Evolutionary conservation across 805 yeast genomes (phyloP).

Genomic region (Yamadazyma insecticola): DNA sequence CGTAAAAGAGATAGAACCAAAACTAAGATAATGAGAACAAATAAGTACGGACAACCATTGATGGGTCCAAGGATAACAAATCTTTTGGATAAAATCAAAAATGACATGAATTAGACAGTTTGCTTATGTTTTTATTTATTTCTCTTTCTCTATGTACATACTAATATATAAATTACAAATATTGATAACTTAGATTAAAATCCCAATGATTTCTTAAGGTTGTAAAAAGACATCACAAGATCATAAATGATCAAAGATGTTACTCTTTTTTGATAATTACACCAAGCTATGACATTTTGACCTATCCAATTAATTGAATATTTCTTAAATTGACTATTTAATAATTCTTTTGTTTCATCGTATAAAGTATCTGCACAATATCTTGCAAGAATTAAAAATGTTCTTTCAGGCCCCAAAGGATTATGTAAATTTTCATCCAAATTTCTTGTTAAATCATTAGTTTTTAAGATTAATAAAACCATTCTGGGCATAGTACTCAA

Average conservation of each 20-base stretch:
- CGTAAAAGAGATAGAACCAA: conserved; percentile 40
- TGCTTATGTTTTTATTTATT: too few species aligned
- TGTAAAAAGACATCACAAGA: conserved; percentile 4
- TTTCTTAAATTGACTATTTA: conserved; percentile 12
- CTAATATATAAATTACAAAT: too few species aligned
- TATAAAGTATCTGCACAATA: conserved; percentile 83
- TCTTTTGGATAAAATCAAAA: conserved; percentile 69
- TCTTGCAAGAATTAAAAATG: conserved; percentile 82
- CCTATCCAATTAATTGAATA: conserved; percentile 18
- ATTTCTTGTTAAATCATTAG: conserved; percentile 88
- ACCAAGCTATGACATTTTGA: conserved; percentile 22
- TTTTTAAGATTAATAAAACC: conserved; percentile 81
- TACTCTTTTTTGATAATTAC: conserved; percentile 25
- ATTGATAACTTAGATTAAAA: too few species aligned
- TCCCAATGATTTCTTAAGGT: conserved; percentile 3
- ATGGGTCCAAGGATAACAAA: conserved; percentile 87
- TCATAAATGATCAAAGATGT: conserved; percentile 32
- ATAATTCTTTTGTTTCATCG: conserved; percentile 53
- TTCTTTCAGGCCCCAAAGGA: conserved; percentile 83
- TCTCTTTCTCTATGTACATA: too few species aligned
- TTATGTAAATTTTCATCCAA: conserved; percentile 78
- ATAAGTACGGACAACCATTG: conserved; percentile 77
- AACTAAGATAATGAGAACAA: conserved; percentile 42
- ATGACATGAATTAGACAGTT: conserved; percentile 1
- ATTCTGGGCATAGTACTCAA: conserved; percentile 78